A percentile compares a stretch with the other conserved stretches of the same genome.
These are phyloP conservation scores for Colletotrichum chlorophyti DNA, from an alignment of 2,329 filamentous ascomycete genomes.

Conservation along the genomic window DNA sequence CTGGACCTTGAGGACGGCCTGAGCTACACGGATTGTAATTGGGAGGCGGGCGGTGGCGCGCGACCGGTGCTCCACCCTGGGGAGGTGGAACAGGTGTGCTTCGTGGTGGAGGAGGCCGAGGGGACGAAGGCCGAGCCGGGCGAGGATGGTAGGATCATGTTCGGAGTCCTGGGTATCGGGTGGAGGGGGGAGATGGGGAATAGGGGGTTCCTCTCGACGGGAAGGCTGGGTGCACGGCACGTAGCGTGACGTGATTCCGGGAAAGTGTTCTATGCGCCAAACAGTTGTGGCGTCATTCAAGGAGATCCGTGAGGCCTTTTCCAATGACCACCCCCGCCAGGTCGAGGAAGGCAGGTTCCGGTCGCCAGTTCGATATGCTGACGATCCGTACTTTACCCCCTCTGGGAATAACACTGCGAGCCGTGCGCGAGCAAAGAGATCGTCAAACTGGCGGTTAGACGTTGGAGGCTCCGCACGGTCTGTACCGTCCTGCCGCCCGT, in stretches of 20 bases:
- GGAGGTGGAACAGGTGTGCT: conserved; percentile 72
- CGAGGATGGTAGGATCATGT: conserved; percentile 66
- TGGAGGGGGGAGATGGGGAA: conserved; percentile 94
- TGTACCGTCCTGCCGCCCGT: neutral
- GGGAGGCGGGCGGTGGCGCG: conserved; percentile 50
- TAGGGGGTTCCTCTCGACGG: conserved; percentile 84
- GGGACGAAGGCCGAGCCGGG: conserved; percentile 56
- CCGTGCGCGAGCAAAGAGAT: no score
- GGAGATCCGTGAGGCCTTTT: no score
- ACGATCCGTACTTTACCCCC: no score
- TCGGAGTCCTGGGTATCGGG: conserved; percentile 84
- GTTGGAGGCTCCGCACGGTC: neutral
- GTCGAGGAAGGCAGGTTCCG: no score
- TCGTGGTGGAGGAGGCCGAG: conserved; percentile 58
- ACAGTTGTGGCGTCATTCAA: neutral
- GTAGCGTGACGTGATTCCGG: conserved; percentile 29
- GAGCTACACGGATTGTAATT: conserved; percentile 62
- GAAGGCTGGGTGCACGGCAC: conserved; percentile 70
- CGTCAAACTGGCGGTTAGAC: no score
- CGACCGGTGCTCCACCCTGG: conserved; percentile 66
- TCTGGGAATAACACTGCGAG: no score
- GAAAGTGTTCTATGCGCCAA: neutral
- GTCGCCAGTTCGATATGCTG: no score
- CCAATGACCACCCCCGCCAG: no score
- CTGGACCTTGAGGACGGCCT: conserved; percentile 61